Evolutionary conservation across 495 filamentous ascomycete species (phyloP).

Genomic region (Neurospora sp.): DNA sequence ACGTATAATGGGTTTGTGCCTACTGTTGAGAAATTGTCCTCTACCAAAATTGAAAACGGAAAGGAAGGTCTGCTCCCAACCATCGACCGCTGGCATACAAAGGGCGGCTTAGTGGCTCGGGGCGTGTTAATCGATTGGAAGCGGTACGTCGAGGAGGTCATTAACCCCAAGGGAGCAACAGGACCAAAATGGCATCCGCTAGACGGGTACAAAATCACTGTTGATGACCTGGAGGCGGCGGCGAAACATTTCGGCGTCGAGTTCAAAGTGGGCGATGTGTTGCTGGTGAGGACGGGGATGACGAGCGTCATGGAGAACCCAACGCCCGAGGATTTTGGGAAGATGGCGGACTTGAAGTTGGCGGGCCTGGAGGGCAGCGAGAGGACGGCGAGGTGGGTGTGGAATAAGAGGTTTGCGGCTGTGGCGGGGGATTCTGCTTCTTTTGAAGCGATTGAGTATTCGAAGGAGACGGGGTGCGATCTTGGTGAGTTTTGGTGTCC

Average conservation of each 20-base stretch:
- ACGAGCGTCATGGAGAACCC: constrained; percentile 44
- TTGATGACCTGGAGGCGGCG: constrained; percentile 46
- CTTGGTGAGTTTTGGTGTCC: constrained; percentile 21
- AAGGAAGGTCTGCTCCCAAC: constrained; percentile 17
- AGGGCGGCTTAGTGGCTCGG: constrained; percentile 44
- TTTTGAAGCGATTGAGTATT: constrained; percentile 34
- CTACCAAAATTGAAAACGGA: constrained; percentile 7
- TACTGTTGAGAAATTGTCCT: constrained; percentile 16
- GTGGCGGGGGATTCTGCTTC: constrained; percentile 40
- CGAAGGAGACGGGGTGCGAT: constrained; percentile 18
- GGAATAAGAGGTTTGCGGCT: constrained; percentile 45
- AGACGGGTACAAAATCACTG: constrained; percentile 49
- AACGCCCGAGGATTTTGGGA: constrained; percentile 37
- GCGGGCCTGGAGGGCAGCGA: constrained; percentile 38
- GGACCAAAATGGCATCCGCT: constrained; percentile 40
- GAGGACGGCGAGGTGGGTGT: constrained; percentile 48
- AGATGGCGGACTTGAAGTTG: constrained; percentile 16
- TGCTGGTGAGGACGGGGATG: constrained; percentile 59
- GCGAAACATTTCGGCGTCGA: constrained; percentile 47
- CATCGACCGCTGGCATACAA: constrained; percentile 31
- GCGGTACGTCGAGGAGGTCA: constrained; percentile 31
- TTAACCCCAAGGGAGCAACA: constrained; percentile 23
- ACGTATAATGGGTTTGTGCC: constrained; percentile 45
- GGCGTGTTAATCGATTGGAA: constrained; percentile 49
- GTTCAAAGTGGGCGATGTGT: constrained; percentile 50